phyloP scores from a whole-genome alignment of 129 eudicot species.

The Saussurea involucrata region DNA sequence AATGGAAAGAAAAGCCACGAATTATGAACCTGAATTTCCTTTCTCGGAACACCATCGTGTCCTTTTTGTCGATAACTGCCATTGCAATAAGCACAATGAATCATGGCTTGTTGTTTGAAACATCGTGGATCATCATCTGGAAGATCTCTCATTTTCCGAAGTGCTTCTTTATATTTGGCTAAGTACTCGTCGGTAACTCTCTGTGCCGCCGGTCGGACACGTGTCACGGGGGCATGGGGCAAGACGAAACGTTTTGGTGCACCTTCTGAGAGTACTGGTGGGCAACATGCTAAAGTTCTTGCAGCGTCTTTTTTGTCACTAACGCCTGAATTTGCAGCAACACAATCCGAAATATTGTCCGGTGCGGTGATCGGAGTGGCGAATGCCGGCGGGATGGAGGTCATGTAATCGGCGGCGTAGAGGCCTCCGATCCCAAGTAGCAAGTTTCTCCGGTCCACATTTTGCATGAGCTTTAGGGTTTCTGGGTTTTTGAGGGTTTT shows the following conservation, averaged over 20 bases:
- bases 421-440: conserved; percentile 6
- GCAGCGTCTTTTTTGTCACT: neutral
- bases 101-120: conserved; percentile 35
- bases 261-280: neutral
- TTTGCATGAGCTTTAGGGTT: neutral
- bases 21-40: conserved; percentile 30
- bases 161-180: conserved; percentile 11
- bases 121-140: conserved; percentile 37
- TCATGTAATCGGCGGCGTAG: neutral
- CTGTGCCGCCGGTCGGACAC: conserved; percentile 20
- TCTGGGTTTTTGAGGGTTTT: neutral
- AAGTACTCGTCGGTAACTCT: neutral
- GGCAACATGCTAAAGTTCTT: neutral
- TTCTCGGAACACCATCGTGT: neutral
- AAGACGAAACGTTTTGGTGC: neutral
- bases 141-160: conserved; percentile 22
- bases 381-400: neutral
- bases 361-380: neutral
- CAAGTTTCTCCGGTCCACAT: neutral
- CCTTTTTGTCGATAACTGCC: conserved; percentile 18
- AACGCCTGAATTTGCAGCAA: neutral
- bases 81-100: conserved; percentile 49
- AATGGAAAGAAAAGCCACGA: conserved; percentile 35
- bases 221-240: neutral
- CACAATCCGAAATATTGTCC: neutral